phyloP scores from a whole-genome alignment of 495 filamentous ascomycete genomes.

The Penicillium simplicissimum region DNA sequence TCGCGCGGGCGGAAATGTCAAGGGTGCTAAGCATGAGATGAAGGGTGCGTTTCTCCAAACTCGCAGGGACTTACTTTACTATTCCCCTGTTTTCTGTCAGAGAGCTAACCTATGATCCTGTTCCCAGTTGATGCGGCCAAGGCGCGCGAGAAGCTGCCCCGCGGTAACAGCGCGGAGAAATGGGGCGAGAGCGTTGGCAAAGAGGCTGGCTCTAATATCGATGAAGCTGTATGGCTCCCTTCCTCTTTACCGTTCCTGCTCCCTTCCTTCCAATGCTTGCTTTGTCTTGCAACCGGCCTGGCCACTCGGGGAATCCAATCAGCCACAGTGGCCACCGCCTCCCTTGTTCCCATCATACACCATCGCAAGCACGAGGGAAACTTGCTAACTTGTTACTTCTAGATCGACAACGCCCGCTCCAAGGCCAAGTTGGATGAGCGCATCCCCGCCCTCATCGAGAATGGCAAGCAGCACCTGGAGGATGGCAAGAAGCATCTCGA shows the following conservation, averaged over 20 bases:
- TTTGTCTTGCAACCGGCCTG: neutral
- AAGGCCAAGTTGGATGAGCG: slow-evolving; percentile 59
- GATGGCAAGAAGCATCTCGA: slow-evolving; percentile 15
- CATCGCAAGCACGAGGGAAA: neutral
- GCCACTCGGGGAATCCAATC: neutral
- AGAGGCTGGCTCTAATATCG: slow-evolving; percentile 55
- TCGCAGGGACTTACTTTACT: neutral
- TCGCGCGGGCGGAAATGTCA: slow-evolving; percentile 77
- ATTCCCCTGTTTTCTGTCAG: neutral
- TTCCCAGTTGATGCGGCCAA: slow-evolving; percentile 59
- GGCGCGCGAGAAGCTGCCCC: slow-evolving; percentile 62
- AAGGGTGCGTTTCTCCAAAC: slow-evolving; percentile 60
- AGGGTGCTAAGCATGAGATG: slow-evolving; percentile 75
- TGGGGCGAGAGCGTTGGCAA: slow-evolving; percentile 50
- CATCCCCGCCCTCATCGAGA: slow-evolving; percentile 55
- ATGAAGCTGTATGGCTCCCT: slow-evolving; percentile 51
- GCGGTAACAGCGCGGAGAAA: slow-evolving; percentile 51
- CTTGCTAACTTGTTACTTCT: neutral
- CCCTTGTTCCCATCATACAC: neutral
- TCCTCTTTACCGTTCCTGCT: neutral
- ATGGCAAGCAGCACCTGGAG: neutral
- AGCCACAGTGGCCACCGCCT: neutral
- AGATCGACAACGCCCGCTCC: slow-evolving; percentile 64
- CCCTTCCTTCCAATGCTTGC: neutral
- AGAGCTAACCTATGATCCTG: neutral